Percentiles rank a stretch among this genome's conserved stretches.
Conservation (phyloP, 1,139 yeast species). For the Suhomyces kunorum region DNA sequence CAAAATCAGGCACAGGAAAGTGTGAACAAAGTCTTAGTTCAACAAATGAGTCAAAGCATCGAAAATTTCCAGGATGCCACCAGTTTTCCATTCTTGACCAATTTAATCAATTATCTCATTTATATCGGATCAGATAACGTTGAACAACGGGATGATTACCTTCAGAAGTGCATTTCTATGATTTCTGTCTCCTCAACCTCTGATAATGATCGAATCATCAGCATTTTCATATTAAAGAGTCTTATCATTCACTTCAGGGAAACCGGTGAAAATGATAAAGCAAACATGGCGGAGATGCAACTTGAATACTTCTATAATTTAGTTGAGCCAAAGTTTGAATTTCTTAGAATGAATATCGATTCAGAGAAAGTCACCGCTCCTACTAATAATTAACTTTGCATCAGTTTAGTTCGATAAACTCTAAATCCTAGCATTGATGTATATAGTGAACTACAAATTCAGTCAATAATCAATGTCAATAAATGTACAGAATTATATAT, state of each 20-base stretch:
- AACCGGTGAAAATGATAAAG: constrained; percentile 27
- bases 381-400: not conserved
- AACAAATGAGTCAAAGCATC: constrained; percentile 11
- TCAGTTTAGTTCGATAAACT: too few species aligned
- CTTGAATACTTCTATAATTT: constrained; percentile 20
- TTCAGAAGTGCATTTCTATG: constrained; percentile 19
- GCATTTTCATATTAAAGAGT: constrained; percentile 24
- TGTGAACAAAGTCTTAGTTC: constrained; percentile 9
- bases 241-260: constrained; percentile 20
- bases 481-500: constrained; percentile 17
- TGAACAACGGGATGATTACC: constrained; percentile 18
- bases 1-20: constrained; percentile 4
- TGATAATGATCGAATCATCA: constrained; percentile 25
- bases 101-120: constrained; percentile 20
- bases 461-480: constrained; percentile 8
- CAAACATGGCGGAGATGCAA: constrained; percentile 27
- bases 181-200: constrained; percentile 17
- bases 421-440: too few species aligned
- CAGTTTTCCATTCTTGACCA: constrained; percentile 21
- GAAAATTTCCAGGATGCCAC: constrained; percentile 12
- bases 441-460: not conserved
- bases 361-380: not conserved
- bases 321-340: constrained; percentile 20
- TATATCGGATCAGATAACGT: constrained; percentile 20
- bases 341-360: constrained; percentile 15